phyloP scores from a whole-genome alignment of 441 rosid species.

The Jatropha multifida region DNA sequence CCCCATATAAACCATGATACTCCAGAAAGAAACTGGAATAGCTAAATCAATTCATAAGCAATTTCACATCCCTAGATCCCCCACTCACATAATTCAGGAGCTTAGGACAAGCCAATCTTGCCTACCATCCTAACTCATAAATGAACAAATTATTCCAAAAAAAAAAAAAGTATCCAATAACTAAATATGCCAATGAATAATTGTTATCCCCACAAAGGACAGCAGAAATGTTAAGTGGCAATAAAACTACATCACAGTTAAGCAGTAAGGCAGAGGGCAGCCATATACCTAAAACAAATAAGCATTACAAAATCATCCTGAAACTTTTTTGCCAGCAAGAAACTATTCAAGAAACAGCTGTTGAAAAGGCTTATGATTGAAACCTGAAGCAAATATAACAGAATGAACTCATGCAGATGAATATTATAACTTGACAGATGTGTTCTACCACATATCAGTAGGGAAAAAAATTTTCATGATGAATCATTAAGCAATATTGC shows the following conservation, averaged over 20 bases:
- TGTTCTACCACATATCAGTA: neutral
- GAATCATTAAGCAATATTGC: neutral
- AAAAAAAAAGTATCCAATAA: neutral
- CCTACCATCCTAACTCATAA: neutral
- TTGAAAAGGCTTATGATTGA: neutral
- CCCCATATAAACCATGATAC: too few relatives aligned
- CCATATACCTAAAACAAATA: neutral
- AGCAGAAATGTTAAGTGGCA: neutral
- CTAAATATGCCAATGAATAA: neutral
- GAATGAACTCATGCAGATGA: neutral
- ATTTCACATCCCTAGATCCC: neutral
- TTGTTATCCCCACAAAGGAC: neutral
- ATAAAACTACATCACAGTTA: neutral
- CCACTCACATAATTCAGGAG: neutral
- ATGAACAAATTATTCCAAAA: neutral
- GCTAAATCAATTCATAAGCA: neutral
- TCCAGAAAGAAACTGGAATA: too few relatives aligned
- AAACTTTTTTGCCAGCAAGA: neutral
- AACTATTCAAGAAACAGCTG: neutral
- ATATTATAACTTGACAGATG: too few relatives aligned
- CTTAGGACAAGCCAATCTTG: neutral
- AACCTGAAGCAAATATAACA: neutral
- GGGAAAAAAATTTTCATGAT: neutral
- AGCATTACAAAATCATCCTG: too few relatives aligned
- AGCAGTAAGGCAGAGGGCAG: neutral